phyloP scores from a whole-genome alignment of 108 stramenopile species.

The Cyclostephanos tholiformis region DNA sequence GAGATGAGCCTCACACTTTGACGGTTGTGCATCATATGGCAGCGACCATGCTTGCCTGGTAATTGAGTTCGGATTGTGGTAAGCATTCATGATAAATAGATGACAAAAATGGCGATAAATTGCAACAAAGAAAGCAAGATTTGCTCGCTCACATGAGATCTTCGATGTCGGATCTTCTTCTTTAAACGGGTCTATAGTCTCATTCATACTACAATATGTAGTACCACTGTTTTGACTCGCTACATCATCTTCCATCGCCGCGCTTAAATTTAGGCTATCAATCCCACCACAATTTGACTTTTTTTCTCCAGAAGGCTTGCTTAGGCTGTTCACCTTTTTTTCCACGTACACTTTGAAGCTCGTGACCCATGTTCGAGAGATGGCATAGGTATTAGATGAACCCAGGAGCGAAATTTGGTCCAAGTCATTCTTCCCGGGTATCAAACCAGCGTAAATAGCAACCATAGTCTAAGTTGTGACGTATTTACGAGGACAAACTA shows the following conservation, averaged over 20 bases:
- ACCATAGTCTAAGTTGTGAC: slow-evolving; percentile 17
- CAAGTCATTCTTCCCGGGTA: slow-evolving; percentile 34
- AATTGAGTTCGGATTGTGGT: not conserved
- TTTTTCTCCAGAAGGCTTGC: not conserved
- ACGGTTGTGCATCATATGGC: slow-evolving; percentile 43
- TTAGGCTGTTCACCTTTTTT: slow-evolving; percentile 10
- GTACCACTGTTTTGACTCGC: not conserved
- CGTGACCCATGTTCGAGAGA: slow-evolving; percentile 41
- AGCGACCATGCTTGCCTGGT: slow-evolving; percentile 43
- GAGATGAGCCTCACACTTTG: slow-evolving; percentile 37
- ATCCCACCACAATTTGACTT: slow-evolving; percentile 20
- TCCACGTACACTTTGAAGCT: slow-evolving; percentile 36
- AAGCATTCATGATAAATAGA: slow-evolving; percentile 7
- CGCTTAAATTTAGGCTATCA: slow-evolving; percentile 14
- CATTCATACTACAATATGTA: not conserved
- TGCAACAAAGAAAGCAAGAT: not conserved
- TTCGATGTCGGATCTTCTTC: slow-evolving; percentile 49
- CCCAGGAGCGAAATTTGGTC: not conserved
- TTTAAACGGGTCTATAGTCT: slow-evolving; percentile 4
- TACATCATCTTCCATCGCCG: not conserved
- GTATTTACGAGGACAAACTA: not conserved
- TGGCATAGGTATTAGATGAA: slow-evolving; percentile 20
- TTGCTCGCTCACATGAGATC: slow-evolving; percentile 56
- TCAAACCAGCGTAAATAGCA: slow-evolving; percentile 32
- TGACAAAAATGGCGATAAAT: not conserved